phyloP scores from a whole-genome alignment of 257 asterid species.

The Lycium ferocissimum region DNA sequence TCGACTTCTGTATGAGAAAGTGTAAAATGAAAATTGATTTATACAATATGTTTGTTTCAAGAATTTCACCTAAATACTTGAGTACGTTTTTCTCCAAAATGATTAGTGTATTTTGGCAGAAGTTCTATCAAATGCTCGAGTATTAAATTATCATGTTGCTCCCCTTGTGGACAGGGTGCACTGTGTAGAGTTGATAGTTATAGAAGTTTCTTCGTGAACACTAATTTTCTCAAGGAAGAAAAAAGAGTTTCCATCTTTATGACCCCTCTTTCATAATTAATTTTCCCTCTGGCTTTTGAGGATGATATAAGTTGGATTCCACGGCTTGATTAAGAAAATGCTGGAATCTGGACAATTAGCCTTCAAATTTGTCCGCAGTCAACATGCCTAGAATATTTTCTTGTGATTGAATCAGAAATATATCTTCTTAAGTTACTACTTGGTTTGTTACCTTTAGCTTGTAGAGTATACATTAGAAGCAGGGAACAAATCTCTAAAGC shows the following conservation, averaged over 20 bases:
- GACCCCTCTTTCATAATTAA: neutral
- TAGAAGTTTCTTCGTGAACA: neutral
- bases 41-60: neutral
- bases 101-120: neutral
- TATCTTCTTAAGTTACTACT: neutral
- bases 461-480: constrained; percentile 5
- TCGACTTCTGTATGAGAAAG: neutral
- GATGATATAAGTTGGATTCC: neutral
- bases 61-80: neutral
- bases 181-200: too few species aligned
- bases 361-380: neutral
- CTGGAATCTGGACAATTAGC: neutral
- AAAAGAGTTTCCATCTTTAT: too few species aligned
- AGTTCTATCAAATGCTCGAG: neutral
- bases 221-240: neutral
- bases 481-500: constrained; percentile 11
- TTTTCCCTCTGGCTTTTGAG: neutral
- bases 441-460: constrained; percentile 6
- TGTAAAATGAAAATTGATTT: neutral
- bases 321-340: constrained; percentile 8
- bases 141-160: neutral
- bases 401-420: neutral
- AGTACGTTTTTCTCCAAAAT: neutral
- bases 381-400: neutral
- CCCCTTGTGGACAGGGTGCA: neutral